Percentiles rank a stretch among this genome's conserved stretches.
Conservation (phyloP, 2,329 filamentous ascomycete species). For the Aspergillus pseudoviridinutans region DNA sequence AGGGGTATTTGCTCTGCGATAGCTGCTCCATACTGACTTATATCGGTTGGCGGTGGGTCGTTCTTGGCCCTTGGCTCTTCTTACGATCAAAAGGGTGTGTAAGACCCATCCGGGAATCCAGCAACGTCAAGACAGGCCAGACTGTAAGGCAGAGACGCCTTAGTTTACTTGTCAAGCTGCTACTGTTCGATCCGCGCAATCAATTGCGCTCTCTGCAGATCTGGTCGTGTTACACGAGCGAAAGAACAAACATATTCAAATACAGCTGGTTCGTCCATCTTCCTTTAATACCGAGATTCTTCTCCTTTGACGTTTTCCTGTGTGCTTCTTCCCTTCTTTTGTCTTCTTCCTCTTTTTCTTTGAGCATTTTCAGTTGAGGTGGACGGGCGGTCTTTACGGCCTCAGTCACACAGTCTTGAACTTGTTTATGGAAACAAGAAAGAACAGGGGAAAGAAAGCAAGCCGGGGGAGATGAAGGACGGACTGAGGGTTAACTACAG, state of each 20-base stretch:
- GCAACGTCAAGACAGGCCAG: conserved; percentile 2
- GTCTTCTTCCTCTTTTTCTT: conserved; percentile 2
- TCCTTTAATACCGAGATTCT: conserved; percentile 6
- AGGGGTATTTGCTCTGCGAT: neutral
- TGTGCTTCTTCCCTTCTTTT: neutral
- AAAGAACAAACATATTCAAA: conserved; percentile 31
- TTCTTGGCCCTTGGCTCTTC: neutral
- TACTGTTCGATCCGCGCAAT: conserved; percentile 17
- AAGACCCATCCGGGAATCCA: conserved; percentile 4
- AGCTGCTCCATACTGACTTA: neutral
- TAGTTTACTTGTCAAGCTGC: conserved; percentile 16
- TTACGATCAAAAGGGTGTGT: conserved; percentile 1
- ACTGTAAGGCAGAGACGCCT: conserved; percentile 4
- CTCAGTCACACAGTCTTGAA: neutral
- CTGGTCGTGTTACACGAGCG: conserved; percentile 30
- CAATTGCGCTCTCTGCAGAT: conserved; percentile 23
- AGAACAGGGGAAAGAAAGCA: neutral
- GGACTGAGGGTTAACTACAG: neutral
- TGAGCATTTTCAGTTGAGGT: neutral
- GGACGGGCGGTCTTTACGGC: neutral
- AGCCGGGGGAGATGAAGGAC: neutral
- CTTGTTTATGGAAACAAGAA: neutral
- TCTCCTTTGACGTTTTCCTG: conserved; percentile 2
- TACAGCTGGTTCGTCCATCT: conserved; percentile 25
- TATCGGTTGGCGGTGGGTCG: neutral